Conservation (phyloP, 2,329 filamentous ascomycete genomes). For the Ophiostoma triangulosporum region DNA sequence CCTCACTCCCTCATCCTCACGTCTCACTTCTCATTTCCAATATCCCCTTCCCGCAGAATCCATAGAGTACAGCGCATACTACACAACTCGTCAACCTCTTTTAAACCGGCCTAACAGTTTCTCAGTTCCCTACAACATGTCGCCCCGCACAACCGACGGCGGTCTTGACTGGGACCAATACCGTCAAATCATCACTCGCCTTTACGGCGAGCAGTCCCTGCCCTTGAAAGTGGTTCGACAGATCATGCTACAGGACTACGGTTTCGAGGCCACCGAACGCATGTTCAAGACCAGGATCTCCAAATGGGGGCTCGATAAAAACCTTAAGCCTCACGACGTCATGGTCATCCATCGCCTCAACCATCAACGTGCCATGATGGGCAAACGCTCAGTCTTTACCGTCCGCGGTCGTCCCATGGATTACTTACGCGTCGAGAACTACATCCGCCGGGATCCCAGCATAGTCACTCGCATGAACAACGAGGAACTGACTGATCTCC, state of each 20-base stretch:
- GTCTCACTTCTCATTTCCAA: no score
- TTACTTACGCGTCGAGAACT: slow-evolving; percentile 18
- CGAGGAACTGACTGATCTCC: slow-evolving; percentile 12
- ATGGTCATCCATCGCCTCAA: slow-evolving; percentile 17
- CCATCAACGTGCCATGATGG: slow-evolving; percentile 15
- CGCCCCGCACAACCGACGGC: background rate
- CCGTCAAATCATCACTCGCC: slow-evolving; percentile 16
- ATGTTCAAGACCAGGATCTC: slow-evolving; percentile 24
- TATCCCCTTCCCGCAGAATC: background rate
- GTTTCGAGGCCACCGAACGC: slow-evolving; percentile 19
- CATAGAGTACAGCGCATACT: background rate
- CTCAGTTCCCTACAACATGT: background rate
- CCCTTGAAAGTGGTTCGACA: slow-evolving; percentile 18
- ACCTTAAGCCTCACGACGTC: slow-evolving; percentile 20
- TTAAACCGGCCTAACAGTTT: background rate
- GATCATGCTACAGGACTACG: slow-evolving; percentile 16
- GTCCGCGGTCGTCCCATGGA: slow-evolving; percentile 18
- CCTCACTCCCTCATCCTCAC: no score
- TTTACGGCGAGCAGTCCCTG: slow-evolving; percentile 18
- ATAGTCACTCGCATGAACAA: slow-evolving; percentile 11
- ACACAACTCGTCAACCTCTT: background rate
- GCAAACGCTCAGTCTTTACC: slow-evolving; percentile 17
- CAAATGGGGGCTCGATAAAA: slow-evolving; percentile 22
- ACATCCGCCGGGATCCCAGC: slow-evolving; percentile 18
- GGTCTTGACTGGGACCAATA: slow-evolving; percentile 18